Conservation (phyloP, 352 stramenopile genomes). For the Aphanomyces astaci region DNA sequence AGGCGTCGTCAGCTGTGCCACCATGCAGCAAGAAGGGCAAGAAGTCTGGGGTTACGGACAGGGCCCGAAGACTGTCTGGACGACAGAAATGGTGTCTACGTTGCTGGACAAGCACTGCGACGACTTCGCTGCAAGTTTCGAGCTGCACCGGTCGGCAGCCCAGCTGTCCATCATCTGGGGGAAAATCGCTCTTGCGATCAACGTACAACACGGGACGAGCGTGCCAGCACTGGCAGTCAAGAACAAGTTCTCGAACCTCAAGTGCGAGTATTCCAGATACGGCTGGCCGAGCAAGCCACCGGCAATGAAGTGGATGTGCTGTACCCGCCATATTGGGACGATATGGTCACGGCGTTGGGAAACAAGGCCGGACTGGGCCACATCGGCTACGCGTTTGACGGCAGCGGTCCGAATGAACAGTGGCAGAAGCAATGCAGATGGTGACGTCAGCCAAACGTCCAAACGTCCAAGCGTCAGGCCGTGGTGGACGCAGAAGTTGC, state of each 20-base stretch:
- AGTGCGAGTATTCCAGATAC: background rate
- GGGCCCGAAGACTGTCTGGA: background rate
- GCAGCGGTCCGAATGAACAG: background rate
- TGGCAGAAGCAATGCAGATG: background rate
- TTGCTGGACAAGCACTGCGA: background rate
- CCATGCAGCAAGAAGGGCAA: background rate
- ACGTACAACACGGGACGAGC: background rate
- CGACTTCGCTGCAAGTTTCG: background rate
- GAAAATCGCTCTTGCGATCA: background rate
- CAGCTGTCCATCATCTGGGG: background rate
- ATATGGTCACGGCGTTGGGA: background rate
- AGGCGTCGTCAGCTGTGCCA: background rate
- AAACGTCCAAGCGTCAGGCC: background rate
- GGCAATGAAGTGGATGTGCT: background rate
- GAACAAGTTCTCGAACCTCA: background rate
- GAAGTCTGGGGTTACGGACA: background rate
- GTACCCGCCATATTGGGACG: background rate
- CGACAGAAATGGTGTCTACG: background rate
- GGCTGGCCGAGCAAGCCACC: background rate
- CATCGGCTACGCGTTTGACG: background rate
- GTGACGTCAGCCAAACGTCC: background rate
- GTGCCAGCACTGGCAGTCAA: background rate
- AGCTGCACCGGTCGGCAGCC: background rate
- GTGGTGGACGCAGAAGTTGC: background rate
- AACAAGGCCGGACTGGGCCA: background rate